Evolutionary conservation across 2,329 filamentous ascomycete species (phyloP).

Genomic region (Lasiodiplodia sp.): DNA sequence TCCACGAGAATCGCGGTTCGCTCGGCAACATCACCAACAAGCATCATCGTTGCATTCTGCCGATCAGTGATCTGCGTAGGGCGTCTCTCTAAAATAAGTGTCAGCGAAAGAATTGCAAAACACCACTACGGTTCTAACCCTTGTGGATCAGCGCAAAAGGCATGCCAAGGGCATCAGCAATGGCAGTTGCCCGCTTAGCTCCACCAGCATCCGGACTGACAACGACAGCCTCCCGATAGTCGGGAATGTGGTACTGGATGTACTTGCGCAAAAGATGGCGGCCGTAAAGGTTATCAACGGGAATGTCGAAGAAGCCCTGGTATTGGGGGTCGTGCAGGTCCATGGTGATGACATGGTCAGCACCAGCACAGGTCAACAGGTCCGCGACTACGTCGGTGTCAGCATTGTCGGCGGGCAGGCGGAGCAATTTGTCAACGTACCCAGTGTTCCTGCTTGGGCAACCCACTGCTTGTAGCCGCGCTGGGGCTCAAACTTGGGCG

Average conservation of each 20-base stretch:
- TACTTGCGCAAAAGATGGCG: constrained; percentile 74
- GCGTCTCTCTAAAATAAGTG: constrained; percentile 72
- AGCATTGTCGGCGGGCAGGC: not conserved
- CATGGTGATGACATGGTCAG: constrained; percentile 97
- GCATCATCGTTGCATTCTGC: constrained; percentile 86
- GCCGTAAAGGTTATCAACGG: constrained; percentile 96
- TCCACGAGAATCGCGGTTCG: constrained; percentile 90
- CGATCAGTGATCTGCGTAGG: constrained; percentile 87
- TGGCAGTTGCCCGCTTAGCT: constrained; percentile 93
- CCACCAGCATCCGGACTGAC: constrained; percentile 97
- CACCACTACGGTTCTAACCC: constrained; percentile 50
- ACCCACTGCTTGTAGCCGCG: constrained; percentile 99
- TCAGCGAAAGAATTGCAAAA: not conserved
- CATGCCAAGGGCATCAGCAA: constrained; percentile 91
- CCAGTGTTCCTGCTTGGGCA: constrained; percentile 91
- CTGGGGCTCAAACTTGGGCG: constrained; percentile 74
- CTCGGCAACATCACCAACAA: constrained; percentile 84
- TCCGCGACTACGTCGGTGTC: constrained; percentile 69
- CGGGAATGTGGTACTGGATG: constrained; percentile 80
- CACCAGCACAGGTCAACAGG: constrained; percentile 91
- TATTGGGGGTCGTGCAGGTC: constrained; percentile 96
- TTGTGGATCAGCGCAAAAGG: constrained; percentile 99
- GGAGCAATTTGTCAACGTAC: constrained; percentile 2
- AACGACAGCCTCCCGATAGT: constrained; percentile 86
- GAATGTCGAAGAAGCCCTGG: constrained; percentile 98